Conservation (phyloP, 306 rosid genomes). For the Rubus idaeus region DNA sequence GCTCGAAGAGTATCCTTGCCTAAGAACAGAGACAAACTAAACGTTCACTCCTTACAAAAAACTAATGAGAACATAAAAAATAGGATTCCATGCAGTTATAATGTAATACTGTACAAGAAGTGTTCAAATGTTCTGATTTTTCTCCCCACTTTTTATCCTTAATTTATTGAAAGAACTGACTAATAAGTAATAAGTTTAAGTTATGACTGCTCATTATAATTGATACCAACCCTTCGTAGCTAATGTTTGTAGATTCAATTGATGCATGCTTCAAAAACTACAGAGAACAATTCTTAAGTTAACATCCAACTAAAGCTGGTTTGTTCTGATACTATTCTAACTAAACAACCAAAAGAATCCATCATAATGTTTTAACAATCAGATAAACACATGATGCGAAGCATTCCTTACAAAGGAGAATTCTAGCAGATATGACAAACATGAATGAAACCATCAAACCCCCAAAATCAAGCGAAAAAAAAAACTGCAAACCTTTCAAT, state of each 20-base stretch:
- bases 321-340: background rate
- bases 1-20: slow-evolving; percentile 80
- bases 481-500: background rate
- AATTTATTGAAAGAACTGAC: background rate
- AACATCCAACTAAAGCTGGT: too few species aligned
- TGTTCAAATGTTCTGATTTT: background rate
- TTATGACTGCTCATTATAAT: background rate
- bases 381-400: background rate
- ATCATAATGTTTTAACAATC: background rate
- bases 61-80: background rate
- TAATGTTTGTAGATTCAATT: background rate
- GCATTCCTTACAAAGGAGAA: background rate
- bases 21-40: slow-evolving; percentile 33
- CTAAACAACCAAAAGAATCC: too few species aligned
- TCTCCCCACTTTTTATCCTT: background rate
- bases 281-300: too few species aligned
- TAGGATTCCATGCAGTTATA: background rate
- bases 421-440: background rate
- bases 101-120: background rate
- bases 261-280: too few species aligned
- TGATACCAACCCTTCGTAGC: background rate
- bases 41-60: slow-evolving; percentile 15
- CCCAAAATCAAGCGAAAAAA: background rate
- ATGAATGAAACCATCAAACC: background rate
- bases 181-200: background rate